phyloP scores from a whole-genome alignment of 768 basidiomycete species.

The Coprinopsis cinerea region DNA sequence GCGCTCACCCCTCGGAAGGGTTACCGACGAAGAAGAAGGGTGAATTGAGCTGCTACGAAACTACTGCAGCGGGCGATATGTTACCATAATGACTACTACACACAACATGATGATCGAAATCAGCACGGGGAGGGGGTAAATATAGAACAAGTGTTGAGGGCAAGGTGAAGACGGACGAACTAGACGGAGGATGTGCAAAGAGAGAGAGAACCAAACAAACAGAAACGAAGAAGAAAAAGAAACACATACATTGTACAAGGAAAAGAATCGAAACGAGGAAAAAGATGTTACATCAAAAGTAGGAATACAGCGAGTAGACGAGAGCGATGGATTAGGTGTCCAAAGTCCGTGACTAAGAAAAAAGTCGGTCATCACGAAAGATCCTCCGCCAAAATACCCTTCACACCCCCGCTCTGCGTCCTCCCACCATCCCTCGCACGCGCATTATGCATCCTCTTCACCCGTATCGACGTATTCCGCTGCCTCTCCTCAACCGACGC shows the following conservation, averaged over 20 bases:
- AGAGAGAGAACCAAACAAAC: background rate
- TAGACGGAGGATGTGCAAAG: background rate
- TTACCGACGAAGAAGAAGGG: background rate
- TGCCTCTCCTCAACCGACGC: slow-evolving; percentile 14
- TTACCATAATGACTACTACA: background rate
- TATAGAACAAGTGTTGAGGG: background rate
- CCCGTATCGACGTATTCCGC: slow-evolving; percentile 13
- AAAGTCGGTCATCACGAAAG: background rate
- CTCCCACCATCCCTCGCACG: slow-evolving; percentile 75
- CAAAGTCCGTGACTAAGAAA: background rate
- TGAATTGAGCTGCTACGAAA: too few relatives aligned
- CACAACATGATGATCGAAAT: background rate
- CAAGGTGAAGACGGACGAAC: background rate
- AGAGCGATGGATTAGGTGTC: background rate
- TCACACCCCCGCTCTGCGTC: slow-evolving; percentile 84
- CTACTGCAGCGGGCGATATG: too few relatives aligned
- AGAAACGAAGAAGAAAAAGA: background rate
- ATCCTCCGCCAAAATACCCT: slow-evolving; percentile 54
- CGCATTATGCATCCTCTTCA: slow-evolving; percentile 60
- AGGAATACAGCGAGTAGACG: background rate
- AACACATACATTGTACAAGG: background rate
- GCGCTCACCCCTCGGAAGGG: background rate
- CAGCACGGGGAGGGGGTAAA: background rate
- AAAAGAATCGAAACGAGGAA: background rate
- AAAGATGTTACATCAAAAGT: background rate